Conservation (phyloP, 768 basidiomycete species). For the Termitomyces sp. region DNA sequence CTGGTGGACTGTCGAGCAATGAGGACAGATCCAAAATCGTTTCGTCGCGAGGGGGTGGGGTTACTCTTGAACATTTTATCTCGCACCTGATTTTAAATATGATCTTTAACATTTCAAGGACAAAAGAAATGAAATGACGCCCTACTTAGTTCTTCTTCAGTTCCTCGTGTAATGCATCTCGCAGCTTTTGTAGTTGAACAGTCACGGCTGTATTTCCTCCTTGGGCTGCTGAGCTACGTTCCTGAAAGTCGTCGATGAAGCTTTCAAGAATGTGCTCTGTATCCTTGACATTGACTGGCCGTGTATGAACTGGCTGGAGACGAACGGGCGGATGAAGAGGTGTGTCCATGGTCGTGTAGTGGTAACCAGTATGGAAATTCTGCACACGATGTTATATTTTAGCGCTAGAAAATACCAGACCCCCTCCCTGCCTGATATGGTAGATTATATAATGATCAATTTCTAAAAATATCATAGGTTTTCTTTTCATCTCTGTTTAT, state of each 20-base stretch:
- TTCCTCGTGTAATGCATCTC: constrained; percentile 49
- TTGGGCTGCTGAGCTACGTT: constrained; percentile 40
- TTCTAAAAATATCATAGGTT: too few species aligned
- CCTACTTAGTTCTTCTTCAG: constrained; percentile 23
- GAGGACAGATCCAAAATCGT: not conserved
- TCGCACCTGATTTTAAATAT: not conserved
- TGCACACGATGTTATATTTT: too few species aligned
- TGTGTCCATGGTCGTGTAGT: constrained; percentile 40
- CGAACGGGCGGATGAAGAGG: constrained; percentile 44
- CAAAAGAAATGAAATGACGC: not conserved
- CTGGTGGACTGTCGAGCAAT: not conserved
- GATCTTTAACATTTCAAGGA: not conserved
- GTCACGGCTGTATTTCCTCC: constrained; percentile 52
- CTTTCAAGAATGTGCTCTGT: constrained; percentile 36
- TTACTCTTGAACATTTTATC: not conserved
- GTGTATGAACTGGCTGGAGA: constrained; percentile 33
- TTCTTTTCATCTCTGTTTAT: too few species aligned
- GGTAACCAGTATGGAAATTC: not conserved
- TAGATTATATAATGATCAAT: too few species aligned
- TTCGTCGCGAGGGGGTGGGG: not conserved
- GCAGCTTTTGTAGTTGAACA: constrained; percentile 56
- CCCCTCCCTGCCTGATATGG: too few species aligned
- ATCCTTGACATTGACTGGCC: constrained; percentile 33
- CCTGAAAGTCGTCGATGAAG: constrained; percentile 48
- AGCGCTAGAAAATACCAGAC: too few species aligned